phyloP scores from a whole-genome alignment of 768 basidiomycete genomes.

The Mycena venus region DNA sequence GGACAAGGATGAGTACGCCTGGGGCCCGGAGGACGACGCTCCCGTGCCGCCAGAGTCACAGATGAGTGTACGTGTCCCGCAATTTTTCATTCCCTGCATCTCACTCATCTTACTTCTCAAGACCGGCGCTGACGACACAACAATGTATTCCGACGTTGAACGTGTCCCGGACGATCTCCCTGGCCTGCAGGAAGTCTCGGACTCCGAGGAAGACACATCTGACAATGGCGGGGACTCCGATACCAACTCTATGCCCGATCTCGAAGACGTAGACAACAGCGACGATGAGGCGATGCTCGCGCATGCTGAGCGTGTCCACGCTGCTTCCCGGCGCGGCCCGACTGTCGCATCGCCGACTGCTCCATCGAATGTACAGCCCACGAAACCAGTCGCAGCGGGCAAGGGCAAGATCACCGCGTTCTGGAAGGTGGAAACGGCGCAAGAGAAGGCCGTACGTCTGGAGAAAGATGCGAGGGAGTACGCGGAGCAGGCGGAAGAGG shows the following conservation, averaged over 20 bases:
- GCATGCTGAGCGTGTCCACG: neutral
- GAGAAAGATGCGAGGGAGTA: neutral
- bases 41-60: conserved; percentile 1
- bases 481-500: neutral
- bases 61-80: neutral
- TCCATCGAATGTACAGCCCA: neutral
- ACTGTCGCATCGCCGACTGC: no score
- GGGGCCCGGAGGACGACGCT: conserved; percentile 2
- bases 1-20: neutral
- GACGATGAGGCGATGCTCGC: neutral
- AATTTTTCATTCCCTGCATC: neutral
- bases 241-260: no score
- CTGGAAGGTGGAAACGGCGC: neutral
- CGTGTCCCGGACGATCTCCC: neutral
- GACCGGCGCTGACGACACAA: neutral
- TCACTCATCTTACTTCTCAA: no score
- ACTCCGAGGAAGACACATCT: neutral
- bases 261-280: neutral
- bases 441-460: neutral
- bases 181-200: neutral
- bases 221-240: neutral
- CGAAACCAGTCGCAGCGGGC: neutral
- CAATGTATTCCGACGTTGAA: neutral
- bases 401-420: neutral
- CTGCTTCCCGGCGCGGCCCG: no score